A percentile compares a stretch with the other conserved stretches of the same genome.
These are phyloP conservation scores for Clarireedia paspali DNA, from an alignment of 2,329 filamentous ascomycete genomes.

Conservation along the genomic window DNA sequence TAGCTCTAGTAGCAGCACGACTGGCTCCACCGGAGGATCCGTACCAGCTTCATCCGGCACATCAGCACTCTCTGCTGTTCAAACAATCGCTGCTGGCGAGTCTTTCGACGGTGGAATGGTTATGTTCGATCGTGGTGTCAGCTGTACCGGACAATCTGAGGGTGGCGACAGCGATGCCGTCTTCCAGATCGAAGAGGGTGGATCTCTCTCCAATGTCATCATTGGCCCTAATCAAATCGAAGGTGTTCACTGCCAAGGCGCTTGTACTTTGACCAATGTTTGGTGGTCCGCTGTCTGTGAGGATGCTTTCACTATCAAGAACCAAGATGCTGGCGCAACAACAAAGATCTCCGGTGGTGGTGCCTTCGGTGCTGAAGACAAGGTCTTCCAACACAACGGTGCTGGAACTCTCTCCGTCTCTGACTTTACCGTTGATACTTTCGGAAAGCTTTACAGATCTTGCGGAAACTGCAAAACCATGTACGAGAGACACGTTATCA, in stretches of 20 bases:
- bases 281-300: slow-evolving; percentile 24
- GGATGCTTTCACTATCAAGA: slow-evolving; percentile 22
- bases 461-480: slow-evolving; percentile 41
- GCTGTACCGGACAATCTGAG: slow-evolving; percentile 35
- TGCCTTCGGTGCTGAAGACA: slow-evolving; percentile 35
- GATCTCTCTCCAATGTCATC: slow-evolving; percentile 29
- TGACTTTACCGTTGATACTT: slow-evolving; percentile 36
- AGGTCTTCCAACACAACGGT: slow-evolving; percentile 35
- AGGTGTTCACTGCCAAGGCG: slow-evolving; percentile 24
- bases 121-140: slow-evolving; percentile 35
- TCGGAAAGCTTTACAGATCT: slow-evolving; percentile 42
- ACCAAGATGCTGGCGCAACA: slow-evolving; percentile 28
- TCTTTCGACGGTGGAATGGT: slow-evolving; percentile 41
- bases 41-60: slow-evolving; percentile 29
- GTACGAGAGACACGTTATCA: slow-evolving; percentile 26
- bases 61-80: slow-evolving; percentile 33
- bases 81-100: slow-evolving; percentile 36
- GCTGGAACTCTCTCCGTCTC: slow-evolving; percentile 29
- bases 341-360: slow-evolving; percentile 37
- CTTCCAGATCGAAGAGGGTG: slow-evolving; percentile 28
- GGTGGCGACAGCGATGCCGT: slow-evolving; percentile 32
- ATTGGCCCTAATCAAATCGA: slow-evolving; percentile 30
- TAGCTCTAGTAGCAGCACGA: background rate
- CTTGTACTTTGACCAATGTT: slow-evolving; percentile 24
- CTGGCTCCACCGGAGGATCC: background rate